Base-by-base conservation (phyloP, 2,329 filamentous ascomycete species). In the Cladosporium sp. region DNA sequence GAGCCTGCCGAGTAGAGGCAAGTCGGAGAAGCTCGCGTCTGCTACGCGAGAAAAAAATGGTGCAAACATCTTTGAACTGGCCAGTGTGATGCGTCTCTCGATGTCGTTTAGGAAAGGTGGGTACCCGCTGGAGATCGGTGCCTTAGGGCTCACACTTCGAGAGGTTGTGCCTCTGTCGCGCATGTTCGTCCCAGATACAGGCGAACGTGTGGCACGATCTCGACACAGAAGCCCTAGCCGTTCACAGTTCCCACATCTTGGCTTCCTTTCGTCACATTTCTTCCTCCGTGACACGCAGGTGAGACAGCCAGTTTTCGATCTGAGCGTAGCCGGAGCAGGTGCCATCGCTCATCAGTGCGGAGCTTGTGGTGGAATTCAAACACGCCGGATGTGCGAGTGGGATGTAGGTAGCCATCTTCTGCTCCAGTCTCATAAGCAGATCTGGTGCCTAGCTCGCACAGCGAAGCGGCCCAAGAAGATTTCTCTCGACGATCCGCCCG, bases 261-360 rank as follows among this genome's bases (percentile, higher is more conserved):
- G 92, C 73, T 95, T 92, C 56, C 84, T 84, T 78, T 97, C 93
- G 70, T 97, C 92, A 70, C 92, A 97, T 76, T 96, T 96, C 85
- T 96, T 97, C 82, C 96, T 96, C 60, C 92, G 83, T 71, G 86
- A 86, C 61, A 92, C 83, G 72, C 92, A 97, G 3, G 92, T 97
- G 74, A 94, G 84, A 73, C 92, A 97, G 30, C 92, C 91, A 6
- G 92, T 96, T 76, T 96, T 97, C 22, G 92, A 58, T 43, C 61
- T 64, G 17, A 61, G 34, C 39, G 40, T 58, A 14, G 14, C 49
- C 28, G 51, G 12, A 8, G 15, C 20, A 7, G 12, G 1, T 43
- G 42, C 42, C 42, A 45, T 45, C 8, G 20, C n/a, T n/a, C 25
- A 25, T 25, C 25, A 25, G 6, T 3, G 25, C 25, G 25, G 25